Evolutionary conservation across 1,284 basidiomycete species (phyloP).

Genomic region (Mycena sp.): DNA sequence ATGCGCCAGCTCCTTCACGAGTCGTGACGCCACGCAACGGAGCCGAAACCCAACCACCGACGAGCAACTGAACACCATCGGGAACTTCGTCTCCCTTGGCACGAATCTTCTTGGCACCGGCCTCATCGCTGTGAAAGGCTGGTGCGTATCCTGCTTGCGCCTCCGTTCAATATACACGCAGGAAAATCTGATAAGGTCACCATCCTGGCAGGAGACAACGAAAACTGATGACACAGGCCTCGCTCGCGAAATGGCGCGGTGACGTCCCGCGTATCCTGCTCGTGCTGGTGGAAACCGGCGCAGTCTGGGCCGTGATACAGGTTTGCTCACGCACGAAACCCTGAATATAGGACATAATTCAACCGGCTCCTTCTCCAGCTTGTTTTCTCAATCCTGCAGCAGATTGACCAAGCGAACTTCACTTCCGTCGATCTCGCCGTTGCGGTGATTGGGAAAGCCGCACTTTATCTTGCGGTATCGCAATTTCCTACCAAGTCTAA

Average conservation of each 20-base stretch:
- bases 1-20: not conserved
- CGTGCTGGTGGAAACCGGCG: conserved; percentile 14
- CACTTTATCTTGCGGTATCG: conserved; percentile 6
- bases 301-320: conserved; percentile 9
- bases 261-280: conserved; percentile 1
- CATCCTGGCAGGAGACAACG: no score
- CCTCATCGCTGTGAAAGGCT: not conserved
- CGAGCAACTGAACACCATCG: not conserved
- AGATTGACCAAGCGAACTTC: not conserved
- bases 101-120: conserved; percentile 1
- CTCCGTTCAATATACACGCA: no score
- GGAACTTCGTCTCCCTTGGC: conserved; percentile 4
- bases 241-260: not conserved
- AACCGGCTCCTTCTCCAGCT: not conserved
- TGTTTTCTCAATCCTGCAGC: not conserved
- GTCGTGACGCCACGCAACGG: not conserved
- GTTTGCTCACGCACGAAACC: not conserved
- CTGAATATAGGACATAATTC: not conserved
- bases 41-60: not conserved
- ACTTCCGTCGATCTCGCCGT: conserved; percentile 5
- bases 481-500: no score
- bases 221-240: not conserved
- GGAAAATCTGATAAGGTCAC: no score
- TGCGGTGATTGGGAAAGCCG: not conserved
- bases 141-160: not conserved